A percentile compares a stretch with the other conserved stretches of the same genome.
Evolutionary conservation across 108 stramenopile species (phyloP).

Genomic region (Schizochytrium sp.): DNA sequence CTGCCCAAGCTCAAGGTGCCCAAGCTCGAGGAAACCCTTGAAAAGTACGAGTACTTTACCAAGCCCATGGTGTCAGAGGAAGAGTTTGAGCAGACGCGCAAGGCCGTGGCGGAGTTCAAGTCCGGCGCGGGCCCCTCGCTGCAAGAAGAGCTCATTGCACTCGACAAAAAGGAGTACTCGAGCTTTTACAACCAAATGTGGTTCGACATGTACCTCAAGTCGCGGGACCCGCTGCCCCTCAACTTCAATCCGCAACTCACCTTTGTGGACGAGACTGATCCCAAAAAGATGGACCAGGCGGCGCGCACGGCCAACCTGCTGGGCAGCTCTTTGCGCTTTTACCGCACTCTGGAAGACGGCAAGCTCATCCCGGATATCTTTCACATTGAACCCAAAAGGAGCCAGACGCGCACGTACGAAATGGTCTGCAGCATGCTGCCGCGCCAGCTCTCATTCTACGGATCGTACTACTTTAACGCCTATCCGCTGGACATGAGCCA

Average conservation of each 20-base stretch:
- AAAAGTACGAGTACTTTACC: slow-evolving; percentile 22
- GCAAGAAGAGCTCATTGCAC: slow-evolving; percentile 29
- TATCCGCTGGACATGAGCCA: slow-evolving; percentile 28
- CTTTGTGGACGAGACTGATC: slow-evolving; percentile 26
- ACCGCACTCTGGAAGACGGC: neutral
- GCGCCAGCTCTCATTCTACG: neutral
- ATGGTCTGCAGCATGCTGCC: neutral
- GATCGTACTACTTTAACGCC: neutral
- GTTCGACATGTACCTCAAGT: slow-evolving; percentile 40
- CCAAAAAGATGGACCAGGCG: slow-evolving; percentile 37
- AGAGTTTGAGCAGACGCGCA: slow-evolving; percentile 14
- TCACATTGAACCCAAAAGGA: neutral
- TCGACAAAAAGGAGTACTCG: slow-evolving; percentile 23
- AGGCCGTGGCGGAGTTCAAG: slow-evolving; percentile 22
- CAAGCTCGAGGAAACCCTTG: slow-evolving; percentile 38
- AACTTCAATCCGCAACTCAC: slow-evolving; percentile 39
- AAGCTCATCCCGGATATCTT: slow-evolving; percentile 20
- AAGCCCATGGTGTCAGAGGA: slow-evolving; percentile 21
- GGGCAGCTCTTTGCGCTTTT: neutral
- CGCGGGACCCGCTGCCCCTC: slow-evolving; percentile 38
- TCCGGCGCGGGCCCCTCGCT: slow-evolving; percentile 18
- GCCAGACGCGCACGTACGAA: neutral
- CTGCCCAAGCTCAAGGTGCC: slow-evolving; percentile 37
- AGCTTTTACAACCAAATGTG: slow-evolving; percentile 41
- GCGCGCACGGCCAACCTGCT: neutral